A percentile compares a stretch with the other conserved stretches of the same genome.
Conservation (phyloP, 331 rosid species). For the Pyracantha coccinea region DNA sequence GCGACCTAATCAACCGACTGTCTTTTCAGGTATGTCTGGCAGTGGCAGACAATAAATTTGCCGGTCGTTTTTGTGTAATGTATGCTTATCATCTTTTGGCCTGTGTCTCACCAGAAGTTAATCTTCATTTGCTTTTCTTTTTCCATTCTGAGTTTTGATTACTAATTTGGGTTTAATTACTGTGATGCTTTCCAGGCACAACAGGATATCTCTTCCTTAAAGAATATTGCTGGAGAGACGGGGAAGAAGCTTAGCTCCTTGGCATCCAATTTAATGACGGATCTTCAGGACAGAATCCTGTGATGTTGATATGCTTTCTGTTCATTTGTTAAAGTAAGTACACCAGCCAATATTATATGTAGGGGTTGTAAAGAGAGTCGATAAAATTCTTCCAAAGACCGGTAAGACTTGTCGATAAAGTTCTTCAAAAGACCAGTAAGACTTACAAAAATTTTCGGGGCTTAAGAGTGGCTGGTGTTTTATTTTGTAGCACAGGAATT, state of each 20-base stretch:
- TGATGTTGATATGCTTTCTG: conserved; percentile 28
- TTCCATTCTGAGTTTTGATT: background rate
- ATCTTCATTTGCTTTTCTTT: background rate
- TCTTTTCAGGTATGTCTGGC: conserved; percentile 58
- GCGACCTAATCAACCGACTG: conserved; percentile 72
- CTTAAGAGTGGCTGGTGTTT: conserved; percentile 29
- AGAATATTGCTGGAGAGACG: conserved; percentile 86
- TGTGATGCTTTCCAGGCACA: conserved; percentile 53
- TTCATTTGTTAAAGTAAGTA: conserved; percentile 5
- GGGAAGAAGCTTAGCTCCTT: conserved; percentile 85
- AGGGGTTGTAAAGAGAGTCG: conserved; percentile 30
- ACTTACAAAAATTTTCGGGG: conserved; percentile 15
- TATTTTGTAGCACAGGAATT: conserved; percentile 20
- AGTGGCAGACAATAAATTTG: background rate
- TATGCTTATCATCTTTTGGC: too few species aligned
- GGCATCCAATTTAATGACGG: conserved; percentile 78
- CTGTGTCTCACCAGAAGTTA: too few species aligned
- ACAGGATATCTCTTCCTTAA: conserved; percentile 83
- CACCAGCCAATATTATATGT: conserved; percentile 22
- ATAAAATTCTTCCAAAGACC: conserved; percentile 27
- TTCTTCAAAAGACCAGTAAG: conserved; percentile 3
- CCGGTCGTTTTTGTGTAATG: background rate
- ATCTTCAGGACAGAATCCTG: conserved; percentile 84
- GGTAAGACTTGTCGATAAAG: background rate
- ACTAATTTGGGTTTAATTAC: background rate